Evolutionary conservation across 116 monocot genomes (phyloP), one percentile per base, ranked within the genome.

Genomic region (Trichopus zeylanicus): DNA sequence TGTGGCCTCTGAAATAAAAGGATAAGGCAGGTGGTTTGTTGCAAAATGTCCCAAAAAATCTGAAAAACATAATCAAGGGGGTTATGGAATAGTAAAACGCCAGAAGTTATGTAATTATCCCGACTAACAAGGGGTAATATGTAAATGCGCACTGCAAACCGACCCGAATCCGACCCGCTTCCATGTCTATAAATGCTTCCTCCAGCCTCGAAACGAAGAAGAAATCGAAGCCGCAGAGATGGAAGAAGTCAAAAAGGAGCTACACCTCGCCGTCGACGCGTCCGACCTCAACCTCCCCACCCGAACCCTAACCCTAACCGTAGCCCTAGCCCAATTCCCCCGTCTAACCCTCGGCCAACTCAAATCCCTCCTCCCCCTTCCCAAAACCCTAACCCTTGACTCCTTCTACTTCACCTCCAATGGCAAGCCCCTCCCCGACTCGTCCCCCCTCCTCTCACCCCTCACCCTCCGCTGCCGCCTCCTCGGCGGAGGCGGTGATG

Each of bases 401-500:
- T 78, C 76, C 61, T n/a, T n/a, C n/a, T 92, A 76, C 67, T 81
- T 87, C 78, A 59, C 76, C 68, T 53, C 60, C 66, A 68, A 66
- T 23, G 92, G 92, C 19, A 69, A 34, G 28, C 70, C 76, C 26
- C 57, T 88, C 23, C 55, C 67, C 19, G 80, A 81, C 29, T 70
- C 81, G 18, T 72, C 77, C 48, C 57, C 74, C n/a, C n/a, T n/a
- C n/a, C 32, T 63, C 28, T 23, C 29, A 9, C 21, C 58, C 75
- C 67, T 85, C 56, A 48, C 66, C 67, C 72, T 94, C 47, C 80
- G 62, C 60, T 68, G 68, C 64, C 85, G 89, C 33, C 66, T 94
- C 26, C 71, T 30, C 25, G 95, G 95, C 27, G 95, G 91, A 20
- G 95, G 95, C 33, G 95, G 95, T 18, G 95, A 95, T 67, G 95